These are phyloP conservation scores for Mortierella sp. DNA, from an alignment of 371 early-diverging fungal species.

Conservation along the genomic window DNA sequence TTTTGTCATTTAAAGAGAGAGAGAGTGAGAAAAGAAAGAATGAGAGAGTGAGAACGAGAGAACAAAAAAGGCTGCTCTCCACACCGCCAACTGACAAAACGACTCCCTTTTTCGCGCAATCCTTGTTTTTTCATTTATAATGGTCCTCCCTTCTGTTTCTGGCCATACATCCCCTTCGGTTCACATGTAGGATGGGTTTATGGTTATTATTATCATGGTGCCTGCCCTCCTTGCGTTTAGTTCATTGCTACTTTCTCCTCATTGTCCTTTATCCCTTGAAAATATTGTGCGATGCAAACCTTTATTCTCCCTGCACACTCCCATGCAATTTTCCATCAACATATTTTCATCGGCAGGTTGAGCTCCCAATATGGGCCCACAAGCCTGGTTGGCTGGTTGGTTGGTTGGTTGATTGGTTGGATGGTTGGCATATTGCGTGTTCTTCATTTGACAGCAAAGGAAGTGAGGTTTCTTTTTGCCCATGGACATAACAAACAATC, in stretches of 20 bases:
- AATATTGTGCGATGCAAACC: neutral
- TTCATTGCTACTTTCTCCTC: neutral
- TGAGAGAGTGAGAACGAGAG: too few species aligned
- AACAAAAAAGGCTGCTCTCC: neutral
- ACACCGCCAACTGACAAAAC: slow-evolving; percentile 11
- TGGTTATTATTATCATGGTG: slow-evolving; percentile 1
- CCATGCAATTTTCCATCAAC: neutral
- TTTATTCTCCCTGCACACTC: neutral
- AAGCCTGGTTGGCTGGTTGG: neutral
- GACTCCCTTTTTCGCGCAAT: neutral
- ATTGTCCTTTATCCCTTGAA: neutral
- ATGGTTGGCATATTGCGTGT: too few species aligned
- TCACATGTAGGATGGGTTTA: neutral
- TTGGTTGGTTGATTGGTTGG: neutral
- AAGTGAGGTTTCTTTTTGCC: neutral
- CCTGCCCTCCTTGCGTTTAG: neutral
- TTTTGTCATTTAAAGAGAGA: neutral
- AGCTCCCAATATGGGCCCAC: neutral
- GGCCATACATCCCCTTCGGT: neutral
- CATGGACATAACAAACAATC: neutral
- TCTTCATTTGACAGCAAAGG: too few species aligned
- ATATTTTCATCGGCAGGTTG: neutral
- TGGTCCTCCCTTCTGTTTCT: neutral
- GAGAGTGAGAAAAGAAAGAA: neutral
- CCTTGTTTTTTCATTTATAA: neutral